Base-by-base conservation (phyloP, 2,329 filamentous ascomycete species). In the Dryadomyces quercus-mongolicae region DNA sequence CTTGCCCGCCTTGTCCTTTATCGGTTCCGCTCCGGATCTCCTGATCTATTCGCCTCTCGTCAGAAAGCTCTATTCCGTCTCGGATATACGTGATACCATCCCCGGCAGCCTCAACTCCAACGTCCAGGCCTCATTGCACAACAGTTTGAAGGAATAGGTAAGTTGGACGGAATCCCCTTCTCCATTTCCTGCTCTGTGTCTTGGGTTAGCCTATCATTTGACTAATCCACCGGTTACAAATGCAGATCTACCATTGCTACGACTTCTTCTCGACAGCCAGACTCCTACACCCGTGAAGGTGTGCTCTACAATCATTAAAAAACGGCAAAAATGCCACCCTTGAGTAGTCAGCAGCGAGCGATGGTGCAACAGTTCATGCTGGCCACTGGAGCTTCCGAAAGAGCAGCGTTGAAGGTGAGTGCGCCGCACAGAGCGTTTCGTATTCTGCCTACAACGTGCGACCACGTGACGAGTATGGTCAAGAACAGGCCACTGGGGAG, bases 371-470 rank as follows among this genome's bases (percentile, higher is more conserved):
- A 74, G 62, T 76, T 77, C 58, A 62, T 70, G 51, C 58, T 64
- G 51, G 61, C 71, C 49, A 76, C 74, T 12, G 72, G 73, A 38
- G 67, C 69, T 16, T 64, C 65, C 16, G 74, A 74, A 52, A 69
- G 71, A 56, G 67, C 65, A 38, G 74, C 74, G 40, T 64, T 67
- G 55, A 68, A 69, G 65, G 74, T 77, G 70, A 60, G 72, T 62
- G 48, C 16, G 31, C 12, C 18, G 16, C 34, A 49, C 1, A 21
- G 20, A 45, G 25, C 5, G 16, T n/a, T 38, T 22, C 2, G 38
- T 13, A 20, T 34, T 51, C 20, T 43, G 22, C 38, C 36, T 12
- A 40, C 36, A 12, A 40, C 36, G 15, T 40, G 10, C 36, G 36
- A 40, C 36, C 36, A 40, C 36, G 15, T 40, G 10, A 12, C 36